A percentile compares a stretch with the other conserved stretches of the same genome.
Conservation (phyloP, 108 stramenopile genomes). For the Cyclotella choctawhatcheeana region DNA sequence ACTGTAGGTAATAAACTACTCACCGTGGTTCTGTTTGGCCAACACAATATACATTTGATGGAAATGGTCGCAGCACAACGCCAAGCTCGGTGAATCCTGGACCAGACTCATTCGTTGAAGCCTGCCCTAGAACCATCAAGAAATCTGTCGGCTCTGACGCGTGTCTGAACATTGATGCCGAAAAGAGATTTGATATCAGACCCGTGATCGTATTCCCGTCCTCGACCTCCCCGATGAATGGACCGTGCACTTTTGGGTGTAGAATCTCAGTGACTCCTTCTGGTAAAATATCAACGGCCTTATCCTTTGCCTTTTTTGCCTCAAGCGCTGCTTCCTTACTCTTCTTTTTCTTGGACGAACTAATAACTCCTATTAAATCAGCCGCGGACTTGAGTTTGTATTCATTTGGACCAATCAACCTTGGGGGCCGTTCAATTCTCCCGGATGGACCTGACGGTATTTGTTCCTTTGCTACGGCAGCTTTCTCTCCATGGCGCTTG, state of each 20-base stretch:
- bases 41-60: conserved; percentile 72
- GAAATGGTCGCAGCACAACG: conserved; percentile 80
- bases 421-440: conserved; percentile 61
- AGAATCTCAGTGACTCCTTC: conserved; percentile 90
- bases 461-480: conserved; percentile 31
- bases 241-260: conserved; percentile 83
- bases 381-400: conserved; percentile 53
- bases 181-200: conserved; percentile 83
- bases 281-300: conserved; percentile 67
- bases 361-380: conserved; percentile 81
- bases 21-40: conserved; percentile 84
- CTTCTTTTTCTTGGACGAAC: conserved; percentile 59
- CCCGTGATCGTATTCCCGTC: conserved; percentile 83
- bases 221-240: conserved; percentile 88
- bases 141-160: conserved; percentile 86
- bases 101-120: conserved; percentile 12
- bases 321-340: conserved; percentile 46
- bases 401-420: conserved; percentile 69
- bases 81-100: conserved; percentile 54
- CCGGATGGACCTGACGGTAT: conserved; percentile 35
- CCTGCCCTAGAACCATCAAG: conserved; percentile 82
- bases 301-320: conserved; percentile 59
- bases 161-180: conserved; percentile 85
- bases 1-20: neutral
- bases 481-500: conserved; percentile 66